Evolutionary conservation across 257 asterid species (phyloP), one percentile per base, ranked within the genome.

Genomic region (Nicotiana otophora): DNA sequence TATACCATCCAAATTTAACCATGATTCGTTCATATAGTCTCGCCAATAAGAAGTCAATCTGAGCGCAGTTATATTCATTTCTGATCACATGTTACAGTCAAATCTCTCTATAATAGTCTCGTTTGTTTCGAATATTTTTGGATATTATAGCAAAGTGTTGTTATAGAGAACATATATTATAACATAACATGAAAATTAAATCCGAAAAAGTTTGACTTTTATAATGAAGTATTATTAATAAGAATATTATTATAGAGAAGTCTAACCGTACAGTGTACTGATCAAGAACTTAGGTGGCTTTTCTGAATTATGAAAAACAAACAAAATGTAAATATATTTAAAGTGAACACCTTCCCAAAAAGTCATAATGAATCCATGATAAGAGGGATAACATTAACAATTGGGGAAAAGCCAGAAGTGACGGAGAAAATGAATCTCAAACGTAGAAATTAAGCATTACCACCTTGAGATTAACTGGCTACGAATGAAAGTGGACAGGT

Each of bases 381-480:
- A 33, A 33, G 15, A 34, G 15, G 30, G 76, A 34, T 67, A 67
- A 33, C 48, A 46, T 39, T 39, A 20, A n/a, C 23, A 70, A 46
- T 48, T 14, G 39, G 48, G 79, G 61, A 5, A 14, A 72, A 26
- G 61, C 20, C 62, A 23, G 46, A 66, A 31, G 48, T 5, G 16
- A 72, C 61, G 23, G 79, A 46, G 62, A 46, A 72, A 72, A 72
- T 72, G 9, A 14, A 23, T 28, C 39, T 72, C 4, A 20, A 46
- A 46, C 79, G 79, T 72, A 72, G 4, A 46, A 48, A 57, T 72
- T 72, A 72, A 72, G 79, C 79, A 72, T 48, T 28, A 10, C 36
- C 61, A 72, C 39, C 39, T 6, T 63, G 36, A 63, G 67, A 31
- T 10, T 62, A 23, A 23, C 68, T 62, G 67, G 7, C 33, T 61